Percentiles rank a stretch among this genome's conserved stretches.
These are phyloP conservation scores for Umbilicaria muhlenbergii DNA, from an alignment of 495 filamentous ascomycete species.

Conservation along the genomic window DNA sequence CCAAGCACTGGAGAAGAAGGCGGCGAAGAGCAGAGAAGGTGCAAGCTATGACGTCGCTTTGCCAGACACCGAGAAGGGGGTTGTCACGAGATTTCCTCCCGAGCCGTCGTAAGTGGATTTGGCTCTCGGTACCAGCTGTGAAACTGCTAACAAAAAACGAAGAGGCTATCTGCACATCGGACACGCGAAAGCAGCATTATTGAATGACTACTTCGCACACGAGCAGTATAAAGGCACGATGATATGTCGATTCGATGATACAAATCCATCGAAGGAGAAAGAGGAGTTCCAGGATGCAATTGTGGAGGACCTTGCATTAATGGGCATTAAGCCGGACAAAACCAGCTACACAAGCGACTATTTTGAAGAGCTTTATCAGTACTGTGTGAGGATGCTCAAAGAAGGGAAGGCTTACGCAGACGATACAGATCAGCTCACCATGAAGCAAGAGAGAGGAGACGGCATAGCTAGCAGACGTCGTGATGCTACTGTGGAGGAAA, in stretches of 20 bases:
- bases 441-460: conserved; percentile 63
- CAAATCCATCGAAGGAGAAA: conserved; percentile 87
- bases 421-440: conserved; percentile 75
- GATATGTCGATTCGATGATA: conserved; percentile 79
- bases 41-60: conserved; percentile 84
- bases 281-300: conserved; percentile 84
- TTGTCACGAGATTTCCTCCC: conserved; percentile 86
- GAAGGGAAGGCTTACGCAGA: conserved; percentile 78
- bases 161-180: conserved; percentile 86
- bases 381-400: conserved; percentile 64
- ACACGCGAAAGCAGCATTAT: conserved; percentile 80
- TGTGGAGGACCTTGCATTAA: conserved; percentile 65
- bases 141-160: conserved; percentile 4
- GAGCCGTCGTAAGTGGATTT: conserved; percentile 64
- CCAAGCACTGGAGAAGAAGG: conserved; percentile 43
- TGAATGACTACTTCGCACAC: conserved; percentile 91
- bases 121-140: not conserved
- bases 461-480: conserved; percentile 62
- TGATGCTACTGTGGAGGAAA: conserved; percentile 66
- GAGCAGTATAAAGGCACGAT: conserved; percentile 73
- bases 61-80: conserved; percentile 75
- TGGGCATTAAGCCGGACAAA: conserved; percentile 74
- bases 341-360: conserved; percentile 76
- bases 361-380: conserved; percentile 75
- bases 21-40: conserved; percentile 63